Percentiles rank a stretch among this genome's conserved stretches.
Evolutionary conservation across 345 rosid species (phyloP).

Genomic region (Citrus cavaleriei): DNA sequence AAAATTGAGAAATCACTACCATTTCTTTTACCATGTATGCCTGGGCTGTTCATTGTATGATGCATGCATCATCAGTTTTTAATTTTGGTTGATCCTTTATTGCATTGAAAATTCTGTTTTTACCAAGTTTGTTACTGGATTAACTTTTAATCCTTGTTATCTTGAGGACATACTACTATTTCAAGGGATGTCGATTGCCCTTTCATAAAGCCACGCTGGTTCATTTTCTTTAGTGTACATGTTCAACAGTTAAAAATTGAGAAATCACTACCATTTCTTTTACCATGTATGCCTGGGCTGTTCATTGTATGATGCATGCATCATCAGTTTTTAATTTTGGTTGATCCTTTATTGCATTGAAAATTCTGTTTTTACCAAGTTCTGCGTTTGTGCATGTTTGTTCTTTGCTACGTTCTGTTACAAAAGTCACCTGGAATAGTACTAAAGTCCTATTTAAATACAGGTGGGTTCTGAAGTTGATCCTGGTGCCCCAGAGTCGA

Average conservation of each 20-base stretch:
- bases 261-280: not conserved
- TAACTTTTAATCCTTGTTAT: not conserved
- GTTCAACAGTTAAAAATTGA: not conserved
- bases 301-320: not conserved
- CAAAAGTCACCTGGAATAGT: not conserved
- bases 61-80: not conserved
- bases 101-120: not conserved
- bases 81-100: not conserved
- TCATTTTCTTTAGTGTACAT: not conserved
- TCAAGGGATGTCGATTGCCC: not conserved
- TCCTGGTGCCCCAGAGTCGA: slow-evolving; percentile 8
- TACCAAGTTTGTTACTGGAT: not conserved
- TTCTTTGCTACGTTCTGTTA: not conserved
- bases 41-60: not conserved
- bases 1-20: not conserved
- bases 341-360: not conserved
- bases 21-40: not conserved
- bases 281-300: not conserved
- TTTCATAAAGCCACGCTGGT: not conserved
- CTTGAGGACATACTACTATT: not conserved
- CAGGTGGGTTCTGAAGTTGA: slow-evolving; percentile 31
- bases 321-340: not conserved
- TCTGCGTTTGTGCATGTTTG: not conserved
- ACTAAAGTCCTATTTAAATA: not conserved
- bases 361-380: not conserved